Percentiles rank a stretch among this genome's conserved stretches.
Evolutionary conservation across 768 basidiomycete genomes (phyloP).

Genomic region (Polyporus arcularius): DNA sequence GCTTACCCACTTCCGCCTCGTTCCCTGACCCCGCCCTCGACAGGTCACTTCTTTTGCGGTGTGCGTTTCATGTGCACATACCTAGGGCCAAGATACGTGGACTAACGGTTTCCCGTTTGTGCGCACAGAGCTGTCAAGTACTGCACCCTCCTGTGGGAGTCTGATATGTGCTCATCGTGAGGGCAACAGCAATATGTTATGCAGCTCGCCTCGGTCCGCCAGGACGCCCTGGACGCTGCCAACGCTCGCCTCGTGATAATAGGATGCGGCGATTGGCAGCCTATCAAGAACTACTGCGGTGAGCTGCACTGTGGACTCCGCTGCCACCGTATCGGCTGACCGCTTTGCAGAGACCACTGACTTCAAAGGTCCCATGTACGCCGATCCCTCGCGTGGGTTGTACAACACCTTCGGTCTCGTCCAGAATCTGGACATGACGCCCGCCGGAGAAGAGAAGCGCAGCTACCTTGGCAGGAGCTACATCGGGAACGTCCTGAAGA

Average conservation of each 20-base stretch:
- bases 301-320: neutral
- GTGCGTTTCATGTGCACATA: conserved; percentile 37
- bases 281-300: conserved; percentile 54
- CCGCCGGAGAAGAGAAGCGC: conserved; percentile 43
- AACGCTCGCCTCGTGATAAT: conserved; percentile 48
- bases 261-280: conserved; percentile 61
- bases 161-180: conserved; percentile 1
- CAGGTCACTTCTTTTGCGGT: conserved; percentile 70
- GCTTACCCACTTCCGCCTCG: neutral
- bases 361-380: conserved; percentile 54
- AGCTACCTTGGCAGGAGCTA: conserved; percentile 44
- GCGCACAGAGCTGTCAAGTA: conserved; percentile 14
- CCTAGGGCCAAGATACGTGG: neutral
- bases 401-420: conserved; percentile 64
- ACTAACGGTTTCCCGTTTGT: neutral
- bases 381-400: conserved; percentile 61
- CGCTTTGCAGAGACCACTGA: conserved; percentile 42
- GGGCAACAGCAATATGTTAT: conserved; percentile 48
- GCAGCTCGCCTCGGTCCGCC: conserved; percentile 44
- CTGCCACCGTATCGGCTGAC: neutral
- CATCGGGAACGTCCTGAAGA: conserved; percentile 36
- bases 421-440: conserved; percentile 47
- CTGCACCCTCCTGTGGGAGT: neutral
- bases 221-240: conserved; percentile 42
- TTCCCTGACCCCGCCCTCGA: neutral